Percentiles rank a stretch among this genome's conserved stretches.
Evolutionary conservation across 2,329 filamentous ascomycete genomes (phyloP).

Genomic region (Chalaropsis ovoidea): DNA sequence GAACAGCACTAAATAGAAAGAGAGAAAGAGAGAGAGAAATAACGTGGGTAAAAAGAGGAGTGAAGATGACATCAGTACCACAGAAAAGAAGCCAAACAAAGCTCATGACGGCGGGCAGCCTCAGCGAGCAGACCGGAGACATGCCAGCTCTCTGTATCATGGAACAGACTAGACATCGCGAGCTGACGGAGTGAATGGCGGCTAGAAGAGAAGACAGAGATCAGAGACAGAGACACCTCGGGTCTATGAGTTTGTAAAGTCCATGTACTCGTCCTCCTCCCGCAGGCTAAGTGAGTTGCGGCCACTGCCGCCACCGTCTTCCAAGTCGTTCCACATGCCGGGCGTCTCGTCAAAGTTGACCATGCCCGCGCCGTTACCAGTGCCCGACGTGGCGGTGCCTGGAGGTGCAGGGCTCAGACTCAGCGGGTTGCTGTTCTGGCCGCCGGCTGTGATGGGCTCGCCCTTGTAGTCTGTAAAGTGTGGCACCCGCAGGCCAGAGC

Average conservation of each 20-base stretch:
- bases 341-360: slow-evolving; percentile 42
- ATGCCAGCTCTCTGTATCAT: neutral
- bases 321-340: slow-evolving; percentile 53
- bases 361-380: neutral
- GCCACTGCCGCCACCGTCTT: slow-evolving; percentile 61
- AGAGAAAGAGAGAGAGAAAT: slow-evolving; percentile 12
- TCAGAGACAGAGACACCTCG: neutral
- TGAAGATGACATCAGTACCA: neutral
- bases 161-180: neutral
- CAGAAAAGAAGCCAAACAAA: neutral
- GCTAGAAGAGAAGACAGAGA: too few relatives aligned
- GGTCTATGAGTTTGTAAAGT: slow-evolving; percentile 41
- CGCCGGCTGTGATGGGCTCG: slow-evolving; percentile 46
- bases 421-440: slow-evolving; percentile 26
- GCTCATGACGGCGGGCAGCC: too few relatives aligned
- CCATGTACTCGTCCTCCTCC: slow-evolving; percentile 94
- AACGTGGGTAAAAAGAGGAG: slow-evolving; percentile 1
- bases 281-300: slow-evolving; percentile 65
- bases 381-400: neutral
- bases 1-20: slow-evolving; percentile 14
- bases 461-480: slow-evolving; percentile 88
- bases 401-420: slow-evolving; percentile 9
- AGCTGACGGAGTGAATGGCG: too few relatives aligned
- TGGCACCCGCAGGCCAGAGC: slow-evolving; percentile 79
- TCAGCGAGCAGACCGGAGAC: too few relatives aligned